Evolutionary conservation across 106 monocot species (phyloP), one percentile per base, ranked within the genome.

Genomic region (Acorus calamus): DNA sequence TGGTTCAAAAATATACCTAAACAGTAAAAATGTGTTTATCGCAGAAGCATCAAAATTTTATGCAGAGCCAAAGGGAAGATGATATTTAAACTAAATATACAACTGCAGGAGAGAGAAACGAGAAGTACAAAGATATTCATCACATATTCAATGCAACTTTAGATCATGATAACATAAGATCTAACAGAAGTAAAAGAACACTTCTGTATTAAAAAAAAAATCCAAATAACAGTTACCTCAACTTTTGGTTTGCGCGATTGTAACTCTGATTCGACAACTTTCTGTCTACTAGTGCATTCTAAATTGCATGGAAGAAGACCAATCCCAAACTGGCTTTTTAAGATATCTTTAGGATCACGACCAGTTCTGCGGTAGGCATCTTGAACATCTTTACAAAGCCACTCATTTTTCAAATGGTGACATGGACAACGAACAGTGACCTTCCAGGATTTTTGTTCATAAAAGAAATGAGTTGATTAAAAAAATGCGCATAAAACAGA

Each of bases 341-440:
- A 45, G 50, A 86, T 47, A 69, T 86, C 79, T 67, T 79, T 89
- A 57, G 83, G 79, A 73, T 89, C 93, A 52, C 75, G 80, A 50
- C 83, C 86, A 59, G 64, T 56, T 57, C 55, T 62, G 41, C 44
- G 58, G 62, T 86, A 86, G 53, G 74, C 60, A 66, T 73, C 76
- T 49, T 61, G 72, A 12, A 77, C 86, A 73, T 81, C 81, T 69
- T 80, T 81, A 11, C 94, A 94, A 61, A 75, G 52, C 86, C 83
- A 89, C 13, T 94, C 89, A 47, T 71, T 84, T 72, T 82, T 89
- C 47, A 89, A 59, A 44, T 64, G 84, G 56, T 77, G 71, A 57
- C 94, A 89, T 53, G 72, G 57, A 81, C 93, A 93, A 14, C 93
- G 93, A 46, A 81, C 76, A 49, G 73, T 81, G 53, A 86, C 93